Percentiles rank a stretch among this genome's conserved stretches.
Conservation (phyloP, 2,329 filamentous ascomycete genomes). For the Cordyceps pruinosa region DNA sequence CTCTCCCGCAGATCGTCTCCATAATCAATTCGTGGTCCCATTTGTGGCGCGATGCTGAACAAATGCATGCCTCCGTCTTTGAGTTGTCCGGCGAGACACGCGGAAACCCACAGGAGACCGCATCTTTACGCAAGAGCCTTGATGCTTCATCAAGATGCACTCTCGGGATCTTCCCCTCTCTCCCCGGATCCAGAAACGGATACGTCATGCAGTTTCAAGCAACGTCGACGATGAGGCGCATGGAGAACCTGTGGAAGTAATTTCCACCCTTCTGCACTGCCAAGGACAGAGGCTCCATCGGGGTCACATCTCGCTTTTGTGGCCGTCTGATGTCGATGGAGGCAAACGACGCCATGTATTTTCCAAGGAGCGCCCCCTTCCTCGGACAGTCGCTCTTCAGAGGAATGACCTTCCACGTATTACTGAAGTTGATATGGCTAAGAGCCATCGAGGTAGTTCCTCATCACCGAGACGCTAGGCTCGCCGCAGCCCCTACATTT, state of each 20-base stretch:
- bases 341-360: no score
- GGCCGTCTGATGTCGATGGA: neutral
- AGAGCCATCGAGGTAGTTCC: no score
- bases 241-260: neutral
- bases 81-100: neutral
- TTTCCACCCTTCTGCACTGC: neutral
- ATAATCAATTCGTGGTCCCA: neutral
- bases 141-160: neutral
- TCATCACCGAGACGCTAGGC: no score
- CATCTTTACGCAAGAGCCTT: neutral
- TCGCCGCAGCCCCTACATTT: no score
- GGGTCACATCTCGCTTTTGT: neutral
- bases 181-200: neutral
- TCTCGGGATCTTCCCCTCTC: neutral
- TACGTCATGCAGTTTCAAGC: neutral
- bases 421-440: no score
- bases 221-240: neutral
- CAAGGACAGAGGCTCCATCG: neutral
- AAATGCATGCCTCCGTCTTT: neutral
- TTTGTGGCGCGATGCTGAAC: constrained; percentile 5
- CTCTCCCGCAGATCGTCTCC: neutral
- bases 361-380: no score
- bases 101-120: neutral
- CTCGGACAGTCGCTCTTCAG: no score
- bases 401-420: no score